Evolutionary conservation across 768 basidiomycete genomes (phyloP).

Genomic region (Podaxis sp.): DNA sequence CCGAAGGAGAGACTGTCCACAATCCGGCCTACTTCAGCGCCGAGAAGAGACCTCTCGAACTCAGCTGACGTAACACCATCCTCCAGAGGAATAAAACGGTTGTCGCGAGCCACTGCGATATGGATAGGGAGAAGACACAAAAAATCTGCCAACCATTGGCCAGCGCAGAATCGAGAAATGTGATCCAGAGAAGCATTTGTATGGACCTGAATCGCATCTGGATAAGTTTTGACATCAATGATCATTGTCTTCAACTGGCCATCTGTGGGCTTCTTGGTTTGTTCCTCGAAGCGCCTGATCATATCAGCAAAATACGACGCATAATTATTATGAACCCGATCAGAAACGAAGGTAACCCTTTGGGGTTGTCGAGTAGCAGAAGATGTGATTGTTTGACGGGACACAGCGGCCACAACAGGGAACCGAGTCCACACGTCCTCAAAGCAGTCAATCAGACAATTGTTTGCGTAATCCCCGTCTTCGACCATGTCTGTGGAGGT

Average conservation of each 20-base stretch:
- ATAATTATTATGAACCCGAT: conserved; percentile 28
- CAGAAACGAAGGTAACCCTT: conserved; percentile 44
- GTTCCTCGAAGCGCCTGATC: conserved; percentile 45
- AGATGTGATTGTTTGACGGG: conserved; percentile 37
- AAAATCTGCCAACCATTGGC: conserved; percentile 64
- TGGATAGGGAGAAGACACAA: conserved; percentile 67
- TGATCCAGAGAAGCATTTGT: background rate
- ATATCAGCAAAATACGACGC: conserved; percentile 43
- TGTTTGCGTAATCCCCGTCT: conserved; percentile 33
- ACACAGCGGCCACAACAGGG: conserved; percentile 54
- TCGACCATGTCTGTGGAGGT: conserved; percentile 18
- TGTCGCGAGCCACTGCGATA: conserved; percentile 57
- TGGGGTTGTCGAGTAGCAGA: conserved; percentile 30
- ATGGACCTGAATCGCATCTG: background rate
- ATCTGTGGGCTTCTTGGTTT: conserved; percentile 53
- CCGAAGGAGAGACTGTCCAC: conserved; percentile 57
- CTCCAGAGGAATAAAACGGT: conserved; percentile 60
- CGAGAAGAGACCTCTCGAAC: conserved; percentile 52
- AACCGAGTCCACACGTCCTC: conserved; percentile 63
- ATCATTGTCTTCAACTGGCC: conserved; percentile 38
- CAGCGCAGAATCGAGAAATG: conserved; percentile 40
- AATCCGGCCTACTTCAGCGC: conserved; percentile 56
- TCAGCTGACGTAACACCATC: conserved; percentile 50
- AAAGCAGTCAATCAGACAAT: conserved; percentile 55
- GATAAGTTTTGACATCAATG: conserved; percentile 23